Conservation (phyloP, 352 stramenopile genomes). For the Phytophthora tentaculata region DNA sequence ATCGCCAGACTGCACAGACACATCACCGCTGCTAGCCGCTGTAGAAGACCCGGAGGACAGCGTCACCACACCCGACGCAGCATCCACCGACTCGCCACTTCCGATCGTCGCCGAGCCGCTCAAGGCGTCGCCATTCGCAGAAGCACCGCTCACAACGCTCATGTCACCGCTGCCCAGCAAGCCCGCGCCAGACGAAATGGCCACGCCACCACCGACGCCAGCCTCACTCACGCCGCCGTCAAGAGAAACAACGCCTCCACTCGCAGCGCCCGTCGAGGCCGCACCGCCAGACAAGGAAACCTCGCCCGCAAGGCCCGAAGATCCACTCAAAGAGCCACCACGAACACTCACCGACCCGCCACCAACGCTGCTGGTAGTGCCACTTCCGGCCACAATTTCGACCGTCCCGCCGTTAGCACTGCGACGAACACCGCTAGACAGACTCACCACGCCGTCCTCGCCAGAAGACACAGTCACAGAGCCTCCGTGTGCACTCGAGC, state of each 20-base stretch:
- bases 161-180: slow-evolving; percentile 18
- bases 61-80: slow-evolving; percentile 15
- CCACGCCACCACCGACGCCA: slow-evolving; percentile 8
- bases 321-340: slow-evolving; percentile 18
- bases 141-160: slow-evolving; percentile 11
- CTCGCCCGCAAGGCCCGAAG: slow-evolving; percentile 17
- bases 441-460: too few species aligned
- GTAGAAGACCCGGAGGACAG: slow-evolving; percentile 18
- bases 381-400: slow-evolving; percentile 22
- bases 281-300: slow-evolving; percentile 25
- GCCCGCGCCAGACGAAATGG: slow-evolving; percentile 21
- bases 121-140: neutral
- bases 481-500: slow-evolving; percentile 6
- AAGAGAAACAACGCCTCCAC: slow-evolving; percentile 13
- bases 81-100: slow-evolving; percentile 6
- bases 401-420: slow-evolving; percentile 15
- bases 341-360: slow-evolving; percentile 18
- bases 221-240: slow-evolving; percentile 10
- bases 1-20: slow-evolving; percentile 20
- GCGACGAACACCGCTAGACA: too few species aligned
- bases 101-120: slow-evolving; percentile 10
- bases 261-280: slow-evolving; percentile 18
- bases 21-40: slow-evolving; percentile 16
- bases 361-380: slow-evolving; percentile 19
- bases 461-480: slow-evolving; percentile 15